Conservation (phyloP, 1,284 basidiomycete genomes). For the Gyrodon tennesseensis region DNA sequence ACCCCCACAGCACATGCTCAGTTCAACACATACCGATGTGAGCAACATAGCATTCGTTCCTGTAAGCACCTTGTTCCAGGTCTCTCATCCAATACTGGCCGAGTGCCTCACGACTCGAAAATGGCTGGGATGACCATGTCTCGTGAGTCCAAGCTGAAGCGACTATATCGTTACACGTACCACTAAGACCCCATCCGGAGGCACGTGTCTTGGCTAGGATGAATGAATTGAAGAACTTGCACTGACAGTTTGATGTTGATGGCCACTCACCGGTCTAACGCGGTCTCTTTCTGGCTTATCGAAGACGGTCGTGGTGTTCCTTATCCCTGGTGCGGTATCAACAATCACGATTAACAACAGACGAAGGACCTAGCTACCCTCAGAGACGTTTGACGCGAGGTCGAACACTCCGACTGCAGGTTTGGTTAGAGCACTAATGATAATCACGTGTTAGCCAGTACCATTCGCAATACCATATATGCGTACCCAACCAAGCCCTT, state of each 20-base stretch:
- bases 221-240: background rate
- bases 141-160: slow-evolving; percentile 10
- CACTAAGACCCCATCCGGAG: slow-evolving; percentile 81
- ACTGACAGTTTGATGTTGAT: background rate
- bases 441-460: slow-evolving; percentile 28
- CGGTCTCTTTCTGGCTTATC: slow-evolving; percentile 92
- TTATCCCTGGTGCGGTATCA: slow-evolving; percentile 58
- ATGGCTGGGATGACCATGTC: slow-evolving; percentile 58
- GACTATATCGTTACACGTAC: slow-evolving; percentile 50
- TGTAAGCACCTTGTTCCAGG: slow-evolving; percentile 82
- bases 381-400: slow-evolving; percentile 93
- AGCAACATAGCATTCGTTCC: slow-evolving; percentile 86
- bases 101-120: slow-evolving; percentile 83
- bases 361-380: slow-evolving; percentile 55
- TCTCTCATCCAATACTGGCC: slow-evolving; percentile 98
- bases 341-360: background rate
- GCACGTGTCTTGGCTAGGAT: slow-evolving; percentile 77
- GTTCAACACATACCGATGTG: slow-evolving; percentile 68
- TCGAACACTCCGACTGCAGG: slow-evolving; percentile 97
- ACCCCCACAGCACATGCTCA: slow-evolving; percentile 16
- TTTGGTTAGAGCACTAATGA: slow-evolving; percentile 82
- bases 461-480: slow-evolving; percentile 15
- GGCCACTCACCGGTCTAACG: slow-evolving; percentile 65
- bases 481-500: slow-evolving; percentile 92
- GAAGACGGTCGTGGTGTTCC: slow-evolving; percentile 98